Evolutionary conservation across 108 stramenopile species (phyloP), one percentile per base, ranked within the genome.

Genomic region (Fragilariopsis cylindrus): DNA sequence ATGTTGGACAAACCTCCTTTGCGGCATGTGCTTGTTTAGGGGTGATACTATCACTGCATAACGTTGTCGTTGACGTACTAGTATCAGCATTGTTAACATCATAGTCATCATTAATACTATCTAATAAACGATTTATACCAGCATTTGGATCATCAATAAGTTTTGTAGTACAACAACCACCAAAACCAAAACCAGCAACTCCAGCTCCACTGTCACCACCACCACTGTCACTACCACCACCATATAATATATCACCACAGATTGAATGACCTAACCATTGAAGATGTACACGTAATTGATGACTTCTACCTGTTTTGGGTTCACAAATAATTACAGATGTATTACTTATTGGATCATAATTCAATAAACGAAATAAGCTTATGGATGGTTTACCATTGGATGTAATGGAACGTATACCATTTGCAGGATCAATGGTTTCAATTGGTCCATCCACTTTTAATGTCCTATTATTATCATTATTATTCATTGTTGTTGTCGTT

Each of bases 231-330:
- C 8, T 1, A 56, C 3, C 46, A 5, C 91, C 89, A 44, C 94
- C 97, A 65, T 98, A 96, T 56, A 83, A 83, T 43, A 84, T 69
- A 73, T 98, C 97, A 63, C 88, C 82, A 13, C 83, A 78, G 49
- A 98, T 95, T 6, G 97, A 88, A 74, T 73, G 83, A 6, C 95
- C 95, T 9, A 96, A 71, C 30, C 74, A 66, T 55, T 88, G 75
- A 4, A 96, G 81, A 74, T 98, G 97, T 11, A 98, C 86, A 7
- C 97, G 82, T 30, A 98, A 70, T 80, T 98, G 97, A 73, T 98
- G 97, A 49, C 93, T 96, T 8, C 97, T 76, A 4, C 97, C 97
- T 13, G 96, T 96, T 1, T 93, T 49, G 7, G 96, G 97, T 56
- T 63, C 57, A 69, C 93, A 94, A 12, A 72, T 50, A 42, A 98